Evolutionary conservation across 768 basidiomycete species (phyloP).

Genomic region (Amanita exitialis): DNA sequence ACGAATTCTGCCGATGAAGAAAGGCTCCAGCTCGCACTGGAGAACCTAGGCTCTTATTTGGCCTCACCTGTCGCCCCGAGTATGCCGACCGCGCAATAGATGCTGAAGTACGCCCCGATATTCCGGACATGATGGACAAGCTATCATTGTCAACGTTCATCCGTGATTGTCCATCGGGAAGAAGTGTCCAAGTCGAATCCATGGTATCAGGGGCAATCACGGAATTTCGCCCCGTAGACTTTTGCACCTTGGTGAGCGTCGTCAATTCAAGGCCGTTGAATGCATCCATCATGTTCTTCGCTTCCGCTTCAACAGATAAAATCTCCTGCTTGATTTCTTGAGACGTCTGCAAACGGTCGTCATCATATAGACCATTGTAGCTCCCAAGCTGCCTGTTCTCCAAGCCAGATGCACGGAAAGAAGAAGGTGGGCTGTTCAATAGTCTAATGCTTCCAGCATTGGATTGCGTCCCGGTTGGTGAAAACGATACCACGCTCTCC

Average conservation of each 20-base stretch:
- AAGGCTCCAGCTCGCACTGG: conserved; percentile 17
- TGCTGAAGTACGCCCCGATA: conserved; percentile 37
- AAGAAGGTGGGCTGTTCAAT: conserved; percentile 48
- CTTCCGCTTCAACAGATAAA: conserved; percentile 59
- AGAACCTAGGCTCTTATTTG: conserved; percentile 22
- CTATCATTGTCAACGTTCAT: conserved; percentile 37
- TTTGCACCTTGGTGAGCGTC: conserved; percentile 42
- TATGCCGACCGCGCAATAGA: conserved; percentile 38
- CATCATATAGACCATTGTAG: conserved; percentile 37
- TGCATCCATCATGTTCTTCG: conserved; percentile 61
- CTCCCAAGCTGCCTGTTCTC: conserved; percentile 27
- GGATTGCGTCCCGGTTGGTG: conserved; percentile 30
- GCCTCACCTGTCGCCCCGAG: conserved; percentile 23
- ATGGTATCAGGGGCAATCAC: conserved; percentile 7
- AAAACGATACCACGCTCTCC: conserved; percentile 17
- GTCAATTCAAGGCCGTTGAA: conserved; percentile 73
- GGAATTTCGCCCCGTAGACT: conserved; percentile 6
- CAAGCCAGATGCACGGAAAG: conserved; percentile 33
- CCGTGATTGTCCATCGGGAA: conserved; percentile 26
- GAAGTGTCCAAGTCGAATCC: conserved; percentile 25
- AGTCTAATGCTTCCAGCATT: conserved; percentile 34
- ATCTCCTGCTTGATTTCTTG: conserved; percentile 61
- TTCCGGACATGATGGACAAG: conserved; percentile 42
- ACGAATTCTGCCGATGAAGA: conserved; percentile 46
- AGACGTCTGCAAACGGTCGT: conserved; percentile 48